phyloP scores from a whole-genome alignment of 2,329 filamentous ascomycete species.

The Helotiales sp. region DNA sequence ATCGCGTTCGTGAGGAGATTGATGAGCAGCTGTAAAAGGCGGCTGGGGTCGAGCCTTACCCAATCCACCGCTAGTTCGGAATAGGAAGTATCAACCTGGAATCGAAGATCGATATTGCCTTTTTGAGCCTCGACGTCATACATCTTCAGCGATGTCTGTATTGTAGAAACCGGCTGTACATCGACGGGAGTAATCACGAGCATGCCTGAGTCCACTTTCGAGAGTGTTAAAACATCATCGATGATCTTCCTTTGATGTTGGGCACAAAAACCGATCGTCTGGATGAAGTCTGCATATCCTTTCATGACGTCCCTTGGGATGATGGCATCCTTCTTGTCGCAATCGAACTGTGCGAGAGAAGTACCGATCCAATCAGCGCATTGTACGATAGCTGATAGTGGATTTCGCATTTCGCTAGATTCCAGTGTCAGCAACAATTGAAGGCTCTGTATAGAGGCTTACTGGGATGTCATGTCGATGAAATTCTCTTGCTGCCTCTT shows the following conservation, averaged over 20 bases:
- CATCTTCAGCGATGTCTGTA: conserved; percentile 74
- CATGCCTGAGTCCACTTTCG: conserved; percentile 76
- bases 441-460: not conserved
- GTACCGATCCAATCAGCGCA: conserved; percentile 72
- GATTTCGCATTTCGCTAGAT: conserved; percentile 68
- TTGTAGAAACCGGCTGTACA: conserved; percentile 53
- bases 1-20: conserved; percentile 82
- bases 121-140: conserved; percentile 76
- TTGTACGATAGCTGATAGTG: conserved; percentile 73
- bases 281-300: conserved; percentile 72
- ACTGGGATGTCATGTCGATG: conserved; percentile 69
- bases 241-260: conserved; percentile 80
- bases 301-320: conserved; percentile 53
- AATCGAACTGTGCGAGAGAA: conserved; percentile 48
- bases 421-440: not conserved
- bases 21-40: conserved; percentile 79
- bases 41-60: conserved; percentile 72
- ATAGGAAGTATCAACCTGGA: conserved; percentile 67
- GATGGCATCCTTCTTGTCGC: conserved; percentile 39
- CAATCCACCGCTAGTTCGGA: conserved; percentile 63
- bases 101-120: conserved; percentile 69
- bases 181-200: conserved; percentile 67
- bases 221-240: conserved; percentile 73
- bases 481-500: conserved; percentile 79
- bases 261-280: conserved; percentile 77